Evolutionary conservation across 495 filamentous ascomycete species (phyloP).

Genomic region (Apiosordaria backusii): DNA sequence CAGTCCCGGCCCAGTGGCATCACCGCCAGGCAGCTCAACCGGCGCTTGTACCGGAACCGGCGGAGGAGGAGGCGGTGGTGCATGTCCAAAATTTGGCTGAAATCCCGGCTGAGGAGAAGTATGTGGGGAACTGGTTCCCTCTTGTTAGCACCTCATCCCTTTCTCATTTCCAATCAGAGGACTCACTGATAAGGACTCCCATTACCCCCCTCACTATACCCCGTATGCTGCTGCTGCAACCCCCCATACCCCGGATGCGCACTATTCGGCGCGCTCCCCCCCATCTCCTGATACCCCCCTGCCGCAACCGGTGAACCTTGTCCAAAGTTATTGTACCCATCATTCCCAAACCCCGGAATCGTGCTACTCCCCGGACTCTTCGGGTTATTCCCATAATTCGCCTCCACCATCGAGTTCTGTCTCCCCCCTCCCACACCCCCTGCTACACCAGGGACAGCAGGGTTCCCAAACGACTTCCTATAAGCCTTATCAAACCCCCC

Average conservation of each 20-base stretch:
- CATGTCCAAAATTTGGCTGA: not conserved
- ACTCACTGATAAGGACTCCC: not conserved
- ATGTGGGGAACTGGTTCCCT: not conserved
- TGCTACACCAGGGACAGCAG: not conserved
- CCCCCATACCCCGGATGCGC: not conserved
- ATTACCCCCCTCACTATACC: not conserved
- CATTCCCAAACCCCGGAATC: constrained; percentile 17
- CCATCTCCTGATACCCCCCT: not conserved
- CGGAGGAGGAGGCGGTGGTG: not conserved
- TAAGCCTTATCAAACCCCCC: constrained; percentile 35
- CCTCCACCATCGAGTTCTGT: constrained; percentile 23
- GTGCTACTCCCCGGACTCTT: constrained; percentile 32
- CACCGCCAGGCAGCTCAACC: not conserved
- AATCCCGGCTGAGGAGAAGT: not conserved
- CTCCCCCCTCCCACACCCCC: too few species aligned
- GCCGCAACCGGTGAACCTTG: not conserved
- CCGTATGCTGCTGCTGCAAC: not conserved
- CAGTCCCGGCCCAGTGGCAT: not conserved
- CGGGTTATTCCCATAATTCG: constrained; percentile 20
- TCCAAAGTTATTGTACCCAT: not conserved
- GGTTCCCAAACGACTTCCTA: constrained; percentile 14
- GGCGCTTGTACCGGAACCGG: not conserved
- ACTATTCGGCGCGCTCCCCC: not conserved
- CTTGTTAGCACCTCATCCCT: not conserved
- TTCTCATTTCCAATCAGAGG: not conserved